Evolutionary conservation across 2,329 filamentous ascomycete species (phyloP).

Genomic region (Colletotrichum salicis): DNA sequence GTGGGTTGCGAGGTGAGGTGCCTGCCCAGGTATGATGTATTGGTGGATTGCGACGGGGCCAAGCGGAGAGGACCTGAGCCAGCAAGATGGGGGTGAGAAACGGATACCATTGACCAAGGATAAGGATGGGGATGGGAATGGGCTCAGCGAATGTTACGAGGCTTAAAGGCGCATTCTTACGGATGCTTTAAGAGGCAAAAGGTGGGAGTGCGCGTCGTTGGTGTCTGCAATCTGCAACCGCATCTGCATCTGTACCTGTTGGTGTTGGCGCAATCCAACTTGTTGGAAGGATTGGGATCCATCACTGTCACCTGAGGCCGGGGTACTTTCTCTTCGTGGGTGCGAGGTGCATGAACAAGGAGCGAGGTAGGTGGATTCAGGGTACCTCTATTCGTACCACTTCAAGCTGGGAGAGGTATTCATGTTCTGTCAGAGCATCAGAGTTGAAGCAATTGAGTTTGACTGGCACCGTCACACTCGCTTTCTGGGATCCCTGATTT

Average conservation of each 20-base stretch:
- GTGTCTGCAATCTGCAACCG: neutral
- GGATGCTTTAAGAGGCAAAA: neutral
- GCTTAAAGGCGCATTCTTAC: neutral
- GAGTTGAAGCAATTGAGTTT: neutral
- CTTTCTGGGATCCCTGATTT: neutral
- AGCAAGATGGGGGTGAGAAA: neutral
- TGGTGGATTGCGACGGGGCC: slow-evolving; percentile 2
- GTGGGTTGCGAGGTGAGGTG: neutral
- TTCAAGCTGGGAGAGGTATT: neutral
- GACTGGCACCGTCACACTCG: neutral
- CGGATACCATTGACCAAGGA: no score
- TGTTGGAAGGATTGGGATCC: slow-evolving; percentile 23
- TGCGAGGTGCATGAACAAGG: neutral
- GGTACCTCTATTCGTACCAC: neutral
- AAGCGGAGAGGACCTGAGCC: slow-evolving; percentile 1
- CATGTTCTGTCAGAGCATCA: neutral
- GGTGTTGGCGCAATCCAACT: slow-evolving; percentile 17
- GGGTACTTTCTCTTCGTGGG: slow-evolving; percentile 12
- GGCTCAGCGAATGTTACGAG: neutral
- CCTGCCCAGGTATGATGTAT: slow-evolving; percentile 15
- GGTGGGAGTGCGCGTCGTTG: neutral
- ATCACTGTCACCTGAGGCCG: slow-evolving; percentile 27
- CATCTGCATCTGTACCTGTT: slow-evolving; percentile 8
- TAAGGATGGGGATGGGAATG: neutral
- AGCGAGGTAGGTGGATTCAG: slow-evolving; percentile 5